Evolutionary conservation across 2,329 filamentous ascomycete species (phyloP).

Genomic region (Colletotrichum agaves): DNA sequence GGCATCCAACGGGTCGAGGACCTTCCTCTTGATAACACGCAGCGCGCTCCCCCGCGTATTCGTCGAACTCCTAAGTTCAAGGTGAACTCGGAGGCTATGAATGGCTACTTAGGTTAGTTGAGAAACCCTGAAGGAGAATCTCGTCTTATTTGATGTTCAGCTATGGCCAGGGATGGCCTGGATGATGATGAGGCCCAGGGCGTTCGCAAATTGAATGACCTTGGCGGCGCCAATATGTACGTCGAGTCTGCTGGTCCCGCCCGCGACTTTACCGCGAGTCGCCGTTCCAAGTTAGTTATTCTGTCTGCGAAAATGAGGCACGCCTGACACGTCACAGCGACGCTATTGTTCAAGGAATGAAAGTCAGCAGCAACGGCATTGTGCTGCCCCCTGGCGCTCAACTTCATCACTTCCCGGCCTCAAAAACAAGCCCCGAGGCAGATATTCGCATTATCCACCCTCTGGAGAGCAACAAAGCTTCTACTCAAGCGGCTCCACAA

Average conservation of each 20-base stretch:
- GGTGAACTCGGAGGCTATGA: conserved; percentile 11
- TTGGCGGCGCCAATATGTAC: conserved; percentile 27
- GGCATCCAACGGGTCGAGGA: conserved; percentile 42
- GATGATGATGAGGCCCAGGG: conserved; percentile 45
- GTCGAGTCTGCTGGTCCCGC: not conserved
- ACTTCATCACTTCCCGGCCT: not conserved
- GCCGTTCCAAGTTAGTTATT: conserved; percentile 2
- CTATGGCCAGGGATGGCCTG: conserved; percentile 42
- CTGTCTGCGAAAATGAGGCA: not conserved
- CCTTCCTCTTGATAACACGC: conserved; percentile 41
- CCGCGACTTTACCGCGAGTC: not conserved
- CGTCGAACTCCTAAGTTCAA: not conserved
- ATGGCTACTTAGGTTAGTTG: conserved; percentile 9
- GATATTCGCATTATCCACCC: not conserved
- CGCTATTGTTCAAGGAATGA: not conserved
- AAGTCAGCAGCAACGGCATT: conserved; percentile 19
- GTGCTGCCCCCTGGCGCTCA: conserved; percentile 8
- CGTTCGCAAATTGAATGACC: conserved; percentile 42
- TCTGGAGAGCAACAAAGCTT: not conserved
- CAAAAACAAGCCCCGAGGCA: not conserved
- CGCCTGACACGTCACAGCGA: not conserved
- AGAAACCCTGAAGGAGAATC: not conserved
- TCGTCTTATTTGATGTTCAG: conserved; percentile 13
- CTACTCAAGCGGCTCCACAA: not conserved
- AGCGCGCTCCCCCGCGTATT: not conserved